Percentiles rank a stretch among this genome's conserved stretches.
Evolutionary conservation across 163 green algal genomes (phyloP).

Genomic region (Picocystis sp.): DNA sequence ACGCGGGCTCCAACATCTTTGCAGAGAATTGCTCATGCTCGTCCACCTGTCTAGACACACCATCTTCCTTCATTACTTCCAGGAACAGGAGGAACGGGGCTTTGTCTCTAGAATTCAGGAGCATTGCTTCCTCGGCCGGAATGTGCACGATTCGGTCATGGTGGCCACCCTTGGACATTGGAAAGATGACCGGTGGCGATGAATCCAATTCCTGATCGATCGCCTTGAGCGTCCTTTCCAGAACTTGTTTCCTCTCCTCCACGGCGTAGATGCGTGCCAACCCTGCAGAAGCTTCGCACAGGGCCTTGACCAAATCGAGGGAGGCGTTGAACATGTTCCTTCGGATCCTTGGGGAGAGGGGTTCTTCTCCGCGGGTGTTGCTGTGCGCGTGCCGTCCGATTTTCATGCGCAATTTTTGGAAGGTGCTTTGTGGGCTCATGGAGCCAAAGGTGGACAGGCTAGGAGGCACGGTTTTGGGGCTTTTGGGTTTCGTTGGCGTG

Average conservation of each 20-base stretch:
- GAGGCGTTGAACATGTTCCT: slow-evolving; percentile 79
- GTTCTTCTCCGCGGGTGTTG: not conserved
- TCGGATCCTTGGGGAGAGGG: slow-evolving; percentile 13
- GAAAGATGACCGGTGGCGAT: slow-evolving; percentile 58
- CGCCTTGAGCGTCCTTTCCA: slow-evolving; percentile 3
- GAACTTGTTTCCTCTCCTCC: slow-evolving; percentile 20
- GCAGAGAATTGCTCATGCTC: too few species aligned
- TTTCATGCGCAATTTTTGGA: too few species aligned
- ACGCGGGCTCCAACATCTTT: too few species aligned
- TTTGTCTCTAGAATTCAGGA: slow-evolving; percentile 84
- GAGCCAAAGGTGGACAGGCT: too few species aligned
- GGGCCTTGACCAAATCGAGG: slow-evolving; percentile 81
- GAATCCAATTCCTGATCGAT: slow-evolving; percentile 5
- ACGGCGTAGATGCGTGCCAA: slow-evolving; percentile 53
- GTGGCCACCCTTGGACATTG: slow-evolving; percentile 37
- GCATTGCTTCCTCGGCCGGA: slow-evolving; percentile 46
- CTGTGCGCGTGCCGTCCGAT: not conserved
- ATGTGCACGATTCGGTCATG: slow-evolving; percentile 62
- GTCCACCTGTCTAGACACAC: too few species aligned
- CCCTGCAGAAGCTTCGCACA: slow-evolving; percentile 62
- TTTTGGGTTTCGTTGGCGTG: too few species aligned
- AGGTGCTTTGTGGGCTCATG: too few species aligned
- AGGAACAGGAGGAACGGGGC: slow-evolving; percentile 84
- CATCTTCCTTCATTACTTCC: slow-evolving; percentile 49
- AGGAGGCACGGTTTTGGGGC: too few species aligned